A percentile compares a stretch with the other conserved stretches of the same genome.
Conservation (phyloP, 2,329 filamentous ascomycete genomes). For the Penicillium sp. region DNA sequence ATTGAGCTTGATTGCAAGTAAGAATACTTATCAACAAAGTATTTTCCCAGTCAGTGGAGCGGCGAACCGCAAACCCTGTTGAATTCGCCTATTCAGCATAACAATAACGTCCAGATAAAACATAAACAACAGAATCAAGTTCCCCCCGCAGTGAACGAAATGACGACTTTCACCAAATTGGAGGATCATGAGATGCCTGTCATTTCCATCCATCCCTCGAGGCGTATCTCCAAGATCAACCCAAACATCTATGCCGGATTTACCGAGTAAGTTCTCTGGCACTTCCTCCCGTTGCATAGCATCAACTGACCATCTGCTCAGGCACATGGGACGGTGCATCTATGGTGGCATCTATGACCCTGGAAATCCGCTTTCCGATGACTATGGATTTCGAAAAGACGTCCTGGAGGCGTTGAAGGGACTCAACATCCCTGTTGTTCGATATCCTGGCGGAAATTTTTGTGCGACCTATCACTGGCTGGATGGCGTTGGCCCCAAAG, state of each 20-base stretch:
- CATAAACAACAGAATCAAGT: not conserved
- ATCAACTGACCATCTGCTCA: conserved; percentile 36
- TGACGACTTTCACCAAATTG: conserved; percentile 73
- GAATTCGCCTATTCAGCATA: not conserved
- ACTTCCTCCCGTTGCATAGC: not conserved
- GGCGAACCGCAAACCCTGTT: not conserved
- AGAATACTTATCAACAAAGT: not conserved
- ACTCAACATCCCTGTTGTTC: conserved; percentile 71
- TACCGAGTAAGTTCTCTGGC: conserved; percentile 62
- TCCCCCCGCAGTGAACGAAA: conserved; percentile 35
- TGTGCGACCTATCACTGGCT: conserved; percentile 82
- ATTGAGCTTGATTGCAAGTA: not conserved
- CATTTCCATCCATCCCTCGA: conserved; percentile 64
- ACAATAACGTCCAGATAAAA: not conserved
- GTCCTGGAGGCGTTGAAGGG: conserved; percentile 72
- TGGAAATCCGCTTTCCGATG: conserved; percentile 68
- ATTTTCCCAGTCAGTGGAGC: not conserved
- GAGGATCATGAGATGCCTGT: conserved; percentile 59
- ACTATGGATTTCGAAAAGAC: conserved; percentile 74
- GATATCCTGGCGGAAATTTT: conserved; percentile 84
- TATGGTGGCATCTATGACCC: conserved; percentile 85
- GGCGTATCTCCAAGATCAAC: conserved; percentile 71
- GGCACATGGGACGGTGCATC: conserved; percentile 86
- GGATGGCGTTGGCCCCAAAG: conserved; percentile 73
- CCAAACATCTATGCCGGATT: conserved; percentile 82